phyloP scores from a whole-genome alignment of 2,329 filamentous ascomycete species.

The Aspergillus sp. region DNA sequence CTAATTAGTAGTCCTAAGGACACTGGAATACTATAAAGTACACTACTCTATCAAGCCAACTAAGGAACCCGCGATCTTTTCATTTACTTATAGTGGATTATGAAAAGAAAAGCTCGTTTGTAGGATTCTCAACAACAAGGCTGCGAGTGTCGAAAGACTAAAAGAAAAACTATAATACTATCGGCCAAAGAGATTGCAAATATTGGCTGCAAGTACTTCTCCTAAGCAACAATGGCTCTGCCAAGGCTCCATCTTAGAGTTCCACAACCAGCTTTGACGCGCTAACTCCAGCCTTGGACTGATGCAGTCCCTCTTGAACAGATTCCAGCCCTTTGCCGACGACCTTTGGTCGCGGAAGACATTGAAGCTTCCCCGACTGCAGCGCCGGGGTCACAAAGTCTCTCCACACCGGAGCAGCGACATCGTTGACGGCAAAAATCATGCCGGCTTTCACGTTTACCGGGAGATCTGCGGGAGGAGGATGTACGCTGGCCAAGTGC shows the following conservation, averaged over 20 bases:
- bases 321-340: constrained; percentile 40
- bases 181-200: too few relatives aligned
- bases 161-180: too few relatives aligned
- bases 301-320: constrained; percentile 38
- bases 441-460: constrained; percentile 8
- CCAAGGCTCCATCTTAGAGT: constrained; percentile 1
- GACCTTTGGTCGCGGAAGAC: constrained; percentile 35
- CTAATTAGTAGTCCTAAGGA: too few relatives aligned
- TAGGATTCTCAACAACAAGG: too few relatives aligned
- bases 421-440: constrained; percentile 15
- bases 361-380: constrained; percentile 26
- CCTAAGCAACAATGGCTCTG: too few relatives aligned
- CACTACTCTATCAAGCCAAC: too few relatives aligned
- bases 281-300: constrained; percentile 39
- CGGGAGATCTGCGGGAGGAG: constrained; percentile 3
- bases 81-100: too few relatives aligned
- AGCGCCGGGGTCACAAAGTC: constrained; percentile 30
- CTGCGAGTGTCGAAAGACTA: too few relatives aligned
- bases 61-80: too few relatives aligned
- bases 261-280: constrained; percentile 38
- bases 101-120: too few relatives aligned
- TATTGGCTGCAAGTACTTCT: too few relatives aligned
- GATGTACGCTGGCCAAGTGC: constrained; percentile 6
- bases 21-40: too few relatives aligned
- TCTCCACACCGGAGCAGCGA: constrained; percentile 28